A percentile compares a stretch with the other conserved stretches of the same genome.
phyloP scores from a whole-genome alignment of 352 stramenopile genomes.

The Phytophthora idaei region DNA sequence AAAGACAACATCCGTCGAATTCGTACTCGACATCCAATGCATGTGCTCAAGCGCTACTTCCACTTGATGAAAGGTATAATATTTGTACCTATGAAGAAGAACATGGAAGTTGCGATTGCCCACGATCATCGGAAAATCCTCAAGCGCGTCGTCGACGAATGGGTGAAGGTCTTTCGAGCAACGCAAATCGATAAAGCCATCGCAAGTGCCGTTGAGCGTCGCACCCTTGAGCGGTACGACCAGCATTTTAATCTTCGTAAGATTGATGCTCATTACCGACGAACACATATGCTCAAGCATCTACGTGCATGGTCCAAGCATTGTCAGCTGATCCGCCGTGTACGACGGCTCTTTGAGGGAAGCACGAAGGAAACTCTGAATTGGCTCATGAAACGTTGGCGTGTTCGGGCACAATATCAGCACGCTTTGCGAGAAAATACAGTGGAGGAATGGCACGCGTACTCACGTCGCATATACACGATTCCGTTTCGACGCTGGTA shows the following conservation, averaged over 20 bases:
- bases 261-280: constrained; percentile 70
- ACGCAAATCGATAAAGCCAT: constrained; percentile 69
- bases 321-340: constrained; percentile 54
- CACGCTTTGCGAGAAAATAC: constrained; percentile 48
- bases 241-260: constrained; percentile 73
- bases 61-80: constrained; percentile 45
- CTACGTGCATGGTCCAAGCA: constrained; percentile 58
- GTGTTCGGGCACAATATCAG: constrained; percentile 62
- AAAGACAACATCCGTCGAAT: constrained; percentile 78
- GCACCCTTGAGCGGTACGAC: constrained; percentile 71
- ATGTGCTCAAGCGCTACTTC: constrained; percentile 58
- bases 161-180: constrained; percentile 54
- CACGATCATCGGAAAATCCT: constrained; percentile 47
- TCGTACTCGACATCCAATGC: constrained; percentile 40
- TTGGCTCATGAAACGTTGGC: constrained; percentile 54
- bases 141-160: constrained; percentile 36
- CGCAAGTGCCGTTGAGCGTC: constrained; percentile 47
- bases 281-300: constrained; percentile 56
- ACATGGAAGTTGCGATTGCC: constrained; percentile 34
- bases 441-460: constrained; percentile 67
- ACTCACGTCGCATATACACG: constrained; percentile 66
- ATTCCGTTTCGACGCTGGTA: constrained; percentile 81
- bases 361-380: constrained; percentile 52
- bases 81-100: constrained; percentile 53
- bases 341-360: constrained; percentile 69